Base-by-base conservation (phyloP, 257 asterid genomes). In the Henckelia pumila region DNA sequence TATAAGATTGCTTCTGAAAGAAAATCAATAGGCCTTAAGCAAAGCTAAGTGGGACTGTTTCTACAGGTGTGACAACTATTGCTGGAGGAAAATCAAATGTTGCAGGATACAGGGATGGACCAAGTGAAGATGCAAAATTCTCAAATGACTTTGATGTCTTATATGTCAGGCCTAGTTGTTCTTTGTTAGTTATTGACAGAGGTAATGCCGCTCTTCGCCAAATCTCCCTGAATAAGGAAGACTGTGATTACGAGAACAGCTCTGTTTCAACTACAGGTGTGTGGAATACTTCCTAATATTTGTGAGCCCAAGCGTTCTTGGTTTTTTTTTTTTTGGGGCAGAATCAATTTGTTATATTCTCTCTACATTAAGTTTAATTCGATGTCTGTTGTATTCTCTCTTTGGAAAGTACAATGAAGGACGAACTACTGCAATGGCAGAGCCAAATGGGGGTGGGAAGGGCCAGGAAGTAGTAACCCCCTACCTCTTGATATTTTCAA, bases 151-250 rank as follows among this genome's bases (percentile, higher is more conserved):
- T 94, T 67, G 97, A 94, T 78, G 89, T 91, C 66, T 73, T 94
- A 32, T 94, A 91, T 74, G 91, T 91, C 53, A 86, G 82, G 68
- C 73, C 86, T 40, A 87, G 97, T 66, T 94, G 99, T 76, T 94
- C 97, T 2, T 71, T 94, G 33, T 72, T 94, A 71, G 96, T 91
- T 65, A 76, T 94, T 65, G 99, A 94, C 75, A 82, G 97, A 79
- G 99, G 99, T 66, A 91, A 94, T 80, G 97, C 97, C 40, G 99
- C 99, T 61, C 95, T 94, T 73, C 88, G 96, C 68, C 92, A 91
- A 83, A 91, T 94, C 74, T 82, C 97, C 33, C 84, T 91, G 23
- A 81, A 81, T 71, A 86, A 79, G 68, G 99, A 94, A 77, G 99
- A 94, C 56, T 94, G 99, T 73, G 83, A 75, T 70, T 77, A 79